A percentile compares a stretch with the other conserved stretches of the same genome.
Conservation (phyloP, 495 filamentous ascomycete genomes). For the Schizothecium vesticola region DNA sequence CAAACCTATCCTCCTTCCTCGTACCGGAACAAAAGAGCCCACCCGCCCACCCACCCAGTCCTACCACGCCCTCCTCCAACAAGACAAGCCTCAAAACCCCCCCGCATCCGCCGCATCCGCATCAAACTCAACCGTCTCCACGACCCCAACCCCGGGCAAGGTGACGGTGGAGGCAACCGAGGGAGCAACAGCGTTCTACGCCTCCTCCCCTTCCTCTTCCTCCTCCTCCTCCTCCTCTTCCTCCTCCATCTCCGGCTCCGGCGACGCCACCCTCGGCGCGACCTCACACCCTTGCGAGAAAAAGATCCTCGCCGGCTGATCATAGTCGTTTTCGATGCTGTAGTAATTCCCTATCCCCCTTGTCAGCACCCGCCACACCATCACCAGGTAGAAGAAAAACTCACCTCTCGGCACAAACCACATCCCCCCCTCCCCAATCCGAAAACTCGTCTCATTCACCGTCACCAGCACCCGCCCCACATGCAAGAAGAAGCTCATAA, state of each 20-base stretch:
- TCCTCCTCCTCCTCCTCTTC: constrained; percentile 8
- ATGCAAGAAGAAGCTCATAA: constrained; percentile 90
- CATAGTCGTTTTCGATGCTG: constrained; percentile 68
- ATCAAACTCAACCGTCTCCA: background rate
- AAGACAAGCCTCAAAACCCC: background rate
- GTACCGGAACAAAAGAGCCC: background rate
- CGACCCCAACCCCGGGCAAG: background rate
- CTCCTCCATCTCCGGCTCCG: constrained; percentile 7
- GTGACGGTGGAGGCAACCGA: background rate
- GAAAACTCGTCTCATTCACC: constrained; percentile 76
- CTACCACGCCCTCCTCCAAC: too few relatives aligned
- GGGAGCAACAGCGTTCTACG: background rate
- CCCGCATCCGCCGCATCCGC: background rate
- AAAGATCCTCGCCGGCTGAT: constrained; percentile 65
- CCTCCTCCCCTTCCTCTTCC: constrained; percentile 10
- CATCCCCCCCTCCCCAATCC: constrained; percentile 77
- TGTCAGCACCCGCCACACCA: constrained; percentile 12
- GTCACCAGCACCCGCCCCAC: constrained; percentile 68
- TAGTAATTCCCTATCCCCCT: constrained; percentile 68
- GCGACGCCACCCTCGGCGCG: constrained; percentile 6
- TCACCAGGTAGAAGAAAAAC: constrained; percentile 29
- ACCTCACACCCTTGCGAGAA: constrained; percentile 76
- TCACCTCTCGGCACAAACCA: constrained; percentile 93
- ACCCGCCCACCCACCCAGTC: background rate
- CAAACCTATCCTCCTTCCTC: background rate